Evolutionary conservation across 108 stramenopile genomes (phyloP), one percentile per base, ranked within the genome.

Genomic region (Schizochytrium sp.): DNA sequence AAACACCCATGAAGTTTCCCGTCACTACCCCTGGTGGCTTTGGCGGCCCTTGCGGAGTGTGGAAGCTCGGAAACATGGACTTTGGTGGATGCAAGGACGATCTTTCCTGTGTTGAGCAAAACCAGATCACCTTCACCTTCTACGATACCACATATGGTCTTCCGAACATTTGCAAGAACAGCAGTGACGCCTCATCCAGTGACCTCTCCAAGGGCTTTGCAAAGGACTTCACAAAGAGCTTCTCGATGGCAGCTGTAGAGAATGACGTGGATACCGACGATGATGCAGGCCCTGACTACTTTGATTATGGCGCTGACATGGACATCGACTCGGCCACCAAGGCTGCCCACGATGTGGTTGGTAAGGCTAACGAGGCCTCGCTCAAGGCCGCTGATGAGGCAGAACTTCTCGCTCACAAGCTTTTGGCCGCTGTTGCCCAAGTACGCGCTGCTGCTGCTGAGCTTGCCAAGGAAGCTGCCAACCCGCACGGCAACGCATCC

Each of bases 361-460:
- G 55, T 0, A 49, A 83, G 53, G 76, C 76, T 53, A 83, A 83
- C 3, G 53, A 7, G 0, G 50, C 53, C 47, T 10, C 76, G 1
- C 76, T 83, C 50, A 55, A 83, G 53, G 76, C 76, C 13, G 76
- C 76, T 42, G 76, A 83, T 53, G 53, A 83, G 76, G 76, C 76
- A n/a, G 76, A 83, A 38, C 47, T 83, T 10, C 76, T 83, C 28
- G 76, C 76, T 5, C 50, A 49, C 5, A 83, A 55, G 76, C 76
- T 83, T 28, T n/a, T 55, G 45, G 76, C 76, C 8, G 53, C 50
- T 7, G 76, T 55, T 5, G 76, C 76, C 47, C 47, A 83, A 28
- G 76, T 83, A 5, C 76, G 76, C 28, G 28, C 47, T 10, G 76
- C 76, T 40, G 47, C 76, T 55, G 15, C 10, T 5, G n/a, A 83